These are phyloP conservation scores for Suillus occidentalis DNA, from an alignment of 768 basidiomycete species.

Conservation along the genomic window DNA sequence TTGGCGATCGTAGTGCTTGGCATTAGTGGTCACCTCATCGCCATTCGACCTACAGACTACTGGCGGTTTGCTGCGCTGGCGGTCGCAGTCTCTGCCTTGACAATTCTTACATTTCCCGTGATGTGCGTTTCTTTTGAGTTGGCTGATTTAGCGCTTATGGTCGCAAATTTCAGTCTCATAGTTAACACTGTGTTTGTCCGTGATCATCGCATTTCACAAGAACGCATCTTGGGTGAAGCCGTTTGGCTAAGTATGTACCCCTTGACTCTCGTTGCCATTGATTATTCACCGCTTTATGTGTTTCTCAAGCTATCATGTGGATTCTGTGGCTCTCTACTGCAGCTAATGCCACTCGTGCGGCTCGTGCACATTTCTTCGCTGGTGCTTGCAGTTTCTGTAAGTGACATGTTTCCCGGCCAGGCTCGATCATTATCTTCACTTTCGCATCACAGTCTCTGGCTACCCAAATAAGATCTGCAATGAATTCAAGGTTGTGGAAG, in stretches of 20 bases:
- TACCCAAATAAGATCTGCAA: conserved; percentile 20
- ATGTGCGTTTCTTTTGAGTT: conserved; percentile 18
- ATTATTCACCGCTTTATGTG: background rate
- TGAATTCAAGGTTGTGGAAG: conserved; percentile 32
- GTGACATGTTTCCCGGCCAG: background rate
- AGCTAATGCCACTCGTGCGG: conserved; percentile 23
- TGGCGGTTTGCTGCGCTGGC: conserved; percentile 28
- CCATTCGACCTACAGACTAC: conserved; percentile 19
- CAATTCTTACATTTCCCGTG: conserved; percentile 28
- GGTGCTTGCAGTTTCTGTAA: conserved; percentile 12
- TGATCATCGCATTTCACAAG: conserved; percentile 25
- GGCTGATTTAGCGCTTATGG: background rate
- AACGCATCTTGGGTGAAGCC: conserved; percentile 38
- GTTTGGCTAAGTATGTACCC: conserved; percentile 34
- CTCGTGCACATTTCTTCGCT: background rate
- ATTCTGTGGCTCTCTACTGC: conserved; percentile 41
- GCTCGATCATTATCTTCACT: background rate
- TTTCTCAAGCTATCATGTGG: conserved; percentile 32
- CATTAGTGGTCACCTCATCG: conserved; percentile 27
- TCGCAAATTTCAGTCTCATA: conserved; percentile 20
- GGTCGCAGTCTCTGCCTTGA: conserved; percentile 29
- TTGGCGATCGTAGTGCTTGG: conserved; percentile 35
- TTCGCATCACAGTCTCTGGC: conserved; percentile 12
- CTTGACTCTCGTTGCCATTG: background rate
- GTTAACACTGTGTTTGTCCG: conserved; percentile 12